These are phyloP conservation scores for Metschnikowia colocasiae DNA, from an alignment of 805 yeast genomes.

Conservation along the genomic window DNA sequence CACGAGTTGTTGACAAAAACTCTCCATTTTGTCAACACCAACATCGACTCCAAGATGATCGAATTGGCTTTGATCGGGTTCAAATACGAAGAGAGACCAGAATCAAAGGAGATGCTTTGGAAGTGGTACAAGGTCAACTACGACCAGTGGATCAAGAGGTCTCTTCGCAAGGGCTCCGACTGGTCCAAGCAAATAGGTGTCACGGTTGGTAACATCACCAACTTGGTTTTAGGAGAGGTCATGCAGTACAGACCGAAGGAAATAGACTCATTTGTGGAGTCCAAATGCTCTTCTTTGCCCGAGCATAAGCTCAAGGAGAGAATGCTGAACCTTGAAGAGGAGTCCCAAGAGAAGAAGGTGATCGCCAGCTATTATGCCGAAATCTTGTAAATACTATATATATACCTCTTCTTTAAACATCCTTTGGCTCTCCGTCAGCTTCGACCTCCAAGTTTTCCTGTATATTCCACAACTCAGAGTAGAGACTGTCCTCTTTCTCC, in stretches of 20 bases:
- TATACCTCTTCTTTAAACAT: background rate
- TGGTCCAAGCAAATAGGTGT: slow-evolving; percentile 44
- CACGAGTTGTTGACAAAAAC: slow-evolving; percentile 48
- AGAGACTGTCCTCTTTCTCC: slow-evolving; percentile 53
- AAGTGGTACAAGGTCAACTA: slow-evolving; percentile 55
- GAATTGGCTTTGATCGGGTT: slow-evolving; percentile 58
- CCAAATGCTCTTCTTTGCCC: slow-evolving; percentile 32
- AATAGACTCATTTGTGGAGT: slow-evolving; percentile 28
- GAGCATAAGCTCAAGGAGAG: slow-evolving; percentile 34
- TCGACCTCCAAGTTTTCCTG: slow-evolving; percentile 74
- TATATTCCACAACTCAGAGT: slow-evolving; percentile 82
- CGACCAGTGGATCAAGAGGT: slow-evolving; percentile 48
- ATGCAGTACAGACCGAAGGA: slow-evolving; percentile 34
- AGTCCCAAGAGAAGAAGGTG: slow-evolving; percentile 20
- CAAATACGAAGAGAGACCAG: slow-evolving; percentile 33
- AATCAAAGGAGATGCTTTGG: slow-evolving; percentile 41
- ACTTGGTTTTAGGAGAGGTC: slow-evolving; percentile 37
- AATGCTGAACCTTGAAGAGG: slow-evolving; percentile 21
- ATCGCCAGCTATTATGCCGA: slow-evolving; percentile 15
- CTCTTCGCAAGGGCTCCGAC: slow-evolving; percentile 44
- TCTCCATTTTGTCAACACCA: slow-evolving; percentile 53
- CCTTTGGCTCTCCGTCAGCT: slow-evolving; percentile 7
- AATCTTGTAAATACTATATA: slow-evolving; percentile 11
- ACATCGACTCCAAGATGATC: slow-evolving; percentile 51
- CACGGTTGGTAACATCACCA: slow-evolving; percentile 42